phyloP scores from a whole-genome alignment of 345 rosid genomes.

The Pistacia atlantica region DNA sequence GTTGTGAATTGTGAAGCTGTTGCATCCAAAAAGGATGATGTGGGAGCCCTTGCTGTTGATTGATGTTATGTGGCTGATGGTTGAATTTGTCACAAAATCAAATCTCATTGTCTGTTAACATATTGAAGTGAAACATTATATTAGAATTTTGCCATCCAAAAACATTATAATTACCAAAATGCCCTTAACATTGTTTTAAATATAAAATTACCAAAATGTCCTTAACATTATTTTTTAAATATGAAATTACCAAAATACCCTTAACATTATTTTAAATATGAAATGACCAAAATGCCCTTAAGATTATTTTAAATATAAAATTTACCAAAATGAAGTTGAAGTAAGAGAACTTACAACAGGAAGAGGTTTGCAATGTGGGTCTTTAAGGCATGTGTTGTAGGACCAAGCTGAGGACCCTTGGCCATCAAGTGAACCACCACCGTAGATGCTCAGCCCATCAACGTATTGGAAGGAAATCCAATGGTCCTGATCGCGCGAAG shows the following conservation, averaged over 20 bases:
- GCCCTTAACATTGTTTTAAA: no score
- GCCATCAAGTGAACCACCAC: constrained; percentile 40
- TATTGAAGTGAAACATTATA: background rate
- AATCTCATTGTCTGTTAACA: constrained; percentile 21
- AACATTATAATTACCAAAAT: no score
- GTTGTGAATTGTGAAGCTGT: background rate
- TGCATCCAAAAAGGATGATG: constrained; percentile 16
- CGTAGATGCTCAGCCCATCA: constrained; percentile 18
- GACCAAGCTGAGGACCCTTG: constrained; percentile 34
- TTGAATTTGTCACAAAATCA: constrained; percentile 18
- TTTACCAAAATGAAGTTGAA: background rate
- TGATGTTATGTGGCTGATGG: constrained; percentile 17
- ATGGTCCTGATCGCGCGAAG: background rate
- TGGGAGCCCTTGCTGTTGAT: constrained; percentile 36
- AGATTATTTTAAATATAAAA: no score
- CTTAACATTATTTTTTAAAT: no score
- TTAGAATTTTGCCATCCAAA: background rate
- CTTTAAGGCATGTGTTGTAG: constrained; percentile 4
- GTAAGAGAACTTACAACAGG: constrained; percentile 25
- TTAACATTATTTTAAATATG: no score
- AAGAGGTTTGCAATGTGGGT: constrained; percentile 13
- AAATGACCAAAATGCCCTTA: no score
- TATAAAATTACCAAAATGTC: no score
- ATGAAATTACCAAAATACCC: no score
- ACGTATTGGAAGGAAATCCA: constrained; percentile 27